Base-by-base conservation (phyloP, 768 basidiomycete genomes). In the Porpolomopsis calyptriformis region DNA sequence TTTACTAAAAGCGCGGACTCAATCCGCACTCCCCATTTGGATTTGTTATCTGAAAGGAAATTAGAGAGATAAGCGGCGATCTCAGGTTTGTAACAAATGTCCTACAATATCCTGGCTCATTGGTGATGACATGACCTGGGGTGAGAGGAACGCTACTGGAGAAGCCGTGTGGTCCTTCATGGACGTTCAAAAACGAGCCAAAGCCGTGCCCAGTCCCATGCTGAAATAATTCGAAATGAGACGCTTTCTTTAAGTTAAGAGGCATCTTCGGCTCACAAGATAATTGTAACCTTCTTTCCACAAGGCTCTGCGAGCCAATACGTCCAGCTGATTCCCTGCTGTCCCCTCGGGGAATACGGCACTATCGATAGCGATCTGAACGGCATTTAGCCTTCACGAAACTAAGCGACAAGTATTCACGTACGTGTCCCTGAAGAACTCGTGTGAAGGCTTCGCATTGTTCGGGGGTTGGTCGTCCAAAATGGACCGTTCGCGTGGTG, bases 121-220 rank as follows among this genome's bases (percentile, higher is more conserved):
- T 93, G 39, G 91, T 91, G 48, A 93, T 79, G 54, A 93, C 80
- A 62, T 96, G 82, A 9, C 96, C 96, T n/a, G 80, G 78, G 19
- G 73, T 70, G 25, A 97, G 73, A 2, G 86, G 74, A 24, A 80
- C 71, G 33, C 69, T 69, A 56, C 72, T 79, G 18, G 77, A 72
- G 64, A 94, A 88, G 33, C 82, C 77, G 48, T 90, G 79, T 12
- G 87, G 77, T 9, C 91, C 86, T 65, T 89, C 87, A 55, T 90
- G 85, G 18, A 88, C 85, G 48, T 76, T 85, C 57, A 93, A 69
- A 68, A 85, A 94, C 27, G 83, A 80, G 16, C 90, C 90, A 52
- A 93, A 76, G 19, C 90, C 91, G 58, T 94, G 90, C 4, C 90
- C 90, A 14, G 90, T 92, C 19, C 90, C 91, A 64, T 94, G 90